phyloP scores from a whole-genome alignment of 2,329 filamentous ascomycete species.

The Colletotrichum viniferum region DNA sequence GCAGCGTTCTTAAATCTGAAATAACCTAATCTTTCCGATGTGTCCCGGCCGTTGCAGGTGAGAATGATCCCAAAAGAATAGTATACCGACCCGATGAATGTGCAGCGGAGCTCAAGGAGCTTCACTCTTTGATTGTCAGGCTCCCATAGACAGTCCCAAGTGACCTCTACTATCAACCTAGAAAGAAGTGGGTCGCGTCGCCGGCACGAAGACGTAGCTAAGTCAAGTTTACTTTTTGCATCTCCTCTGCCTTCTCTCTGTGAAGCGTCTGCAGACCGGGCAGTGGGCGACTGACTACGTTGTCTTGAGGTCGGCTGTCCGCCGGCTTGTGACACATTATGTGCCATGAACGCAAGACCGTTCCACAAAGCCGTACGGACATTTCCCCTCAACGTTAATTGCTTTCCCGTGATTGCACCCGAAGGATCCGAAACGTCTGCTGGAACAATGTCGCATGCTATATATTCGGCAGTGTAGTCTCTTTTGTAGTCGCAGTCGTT shows the following conservation, averaged over 20 bases:
- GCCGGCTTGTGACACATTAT: not conserved
- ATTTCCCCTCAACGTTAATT: not conserved
- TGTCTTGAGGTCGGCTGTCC: accelerated
- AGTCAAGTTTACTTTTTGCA: accelerated
- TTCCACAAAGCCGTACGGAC: not conserved
- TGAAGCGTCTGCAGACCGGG: accelerated
- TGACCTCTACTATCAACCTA: not conserved
- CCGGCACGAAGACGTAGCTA: not conserved
- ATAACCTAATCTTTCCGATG: not conserved
- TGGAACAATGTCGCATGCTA: not conserved
- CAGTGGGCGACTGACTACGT: not conserved
- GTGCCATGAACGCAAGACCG: not conserved
- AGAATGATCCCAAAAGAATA: not conserved
- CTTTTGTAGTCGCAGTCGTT: not conserved
- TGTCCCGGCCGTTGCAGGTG: accelerated
- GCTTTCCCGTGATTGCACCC: not conserved
- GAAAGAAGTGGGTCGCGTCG: accelerated
- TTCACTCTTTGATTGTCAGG: accelerated
- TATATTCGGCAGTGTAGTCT: not conserved
- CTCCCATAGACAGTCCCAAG: accelerated
- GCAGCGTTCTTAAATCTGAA: not conserved
- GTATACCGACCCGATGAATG: accelerated
- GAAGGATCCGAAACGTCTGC: not conserved
- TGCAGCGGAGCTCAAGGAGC: not conserved
- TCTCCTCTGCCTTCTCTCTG: not conserved